Conservation (phyloP, 2,329 filamentous ascomycete genomes). For the Acephala macrosclerotiorum region DNA sequence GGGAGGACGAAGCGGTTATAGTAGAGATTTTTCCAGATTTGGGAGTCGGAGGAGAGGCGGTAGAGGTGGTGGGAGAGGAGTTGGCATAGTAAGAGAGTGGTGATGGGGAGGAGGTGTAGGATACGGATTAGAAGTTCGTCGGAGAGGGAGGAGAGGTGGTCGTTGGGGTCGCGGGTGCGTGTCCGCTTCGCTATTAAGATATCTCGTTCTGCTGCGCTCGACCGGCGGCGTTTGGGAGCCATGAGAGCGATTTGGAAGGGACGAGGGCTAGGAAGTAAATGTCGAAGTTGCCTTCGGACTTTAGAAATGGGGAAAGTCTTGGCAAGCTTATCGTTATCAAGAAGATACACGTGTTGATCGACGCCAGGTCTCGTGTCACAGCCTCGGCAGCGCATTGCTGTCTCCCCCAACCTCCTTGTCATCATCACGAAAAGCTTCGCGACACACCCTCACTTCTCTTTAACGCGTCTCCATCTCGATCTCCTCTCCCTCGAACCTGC, state of each 20-base stretch:
- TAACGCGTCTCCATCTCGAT: neutral
- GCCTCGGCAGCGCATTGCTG: neutral
- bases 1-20: conserved; percentile 87
- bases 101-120: conserved; percentile 76
- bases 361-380: conserved; percentile 3
- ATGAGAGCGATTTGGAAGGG: conserved; percentile 9
- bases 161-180: conserved; percentile 45
- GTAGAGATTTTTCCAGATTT: conserved; percentile 91
- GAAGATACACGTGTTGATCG: neutral
- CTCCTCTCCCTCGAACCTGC: neutral
- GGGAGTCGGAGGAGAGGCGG: conserved; percentile 77
- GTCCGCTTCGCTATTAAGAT: conserved; percentile 30
- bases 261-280: neutral
- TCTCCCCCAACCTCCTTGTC: neutral
- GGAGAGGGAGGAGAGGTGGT: conserved; percentile 77
- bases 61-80: conserved; percentile 79
- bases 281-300: neutral
- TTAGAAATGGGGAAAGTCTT: conserved; percentile 5
- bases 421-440: neutral
- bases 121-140: conserved; percentile 90
- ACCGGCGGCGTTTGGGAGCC: conserved; percentile 38
- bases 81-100: conserved; percentile 67
- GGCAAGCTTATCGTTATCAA: neutral
- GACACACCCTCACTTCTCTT: neutral
- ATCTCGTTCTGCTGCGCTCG: conserved; percentile 21